Base-by-base conservation (phyloP, 495 filamentous ascomycete species). In the Daldinia vernicosa region DNA sequence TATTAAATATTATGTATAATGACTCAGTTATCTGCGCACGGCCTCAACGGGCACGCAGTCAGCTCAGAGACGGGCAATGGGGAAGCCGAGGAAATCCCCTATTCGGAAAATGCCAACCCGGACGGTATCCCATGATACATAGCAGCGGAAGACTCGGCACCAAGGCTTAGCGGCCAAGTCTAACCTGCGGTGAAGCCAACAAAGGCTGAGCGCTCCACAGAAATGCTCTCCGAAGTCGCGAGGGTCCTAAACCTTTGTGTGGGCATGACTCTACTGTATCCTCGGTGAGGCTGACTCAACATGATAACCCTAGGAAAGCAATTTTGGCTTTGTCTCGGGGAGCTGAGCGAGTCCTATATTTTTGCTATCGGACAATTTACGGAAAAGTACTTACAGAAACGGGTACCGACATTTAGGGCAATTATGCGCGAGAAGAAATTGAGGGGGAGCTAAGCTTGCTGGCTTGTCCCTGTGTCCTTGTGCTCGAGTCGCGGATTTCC, bases 261-360 rank as follows among this genome's bases (percentile, higher is more conserved):
- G 32, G 30, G 9, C 7, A n/a, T 7, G 30, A 2, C 5, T 35
- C 3, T 11, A 19, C 19, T 50, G 3, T 50, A 51, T 24, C 17
- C 17, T 57, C 33, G 54, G 54, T 40, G 54, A 22, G 43, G 43
- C 43, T 47, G 43, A 47, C 17, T 9, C 5, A 35, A 11, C 33
- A 30, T n/a, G n/a, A 35, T 47, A 47, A 24, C 43, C 43, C 6
- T 47, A 14, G 33, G 6, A 12, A 37, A 1, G n/a, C 17, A 56
- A 14, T 14, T 52, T 17, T 32, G 7, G 15, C 40, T 58, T 58
- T 69, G 60, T 69, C 60, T 69, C 60, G 55, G 56, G 40, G 43
- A 57, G 54, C 33, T 57, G 28, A 57, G 7, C 40, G 54, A 57
- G 33, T 14, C 32, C 11, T 57, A 22, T 57, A 37, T 33, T 15